Evolutionary conservation across 1,284 basidiomycete species (phyloP), one percentile per base, ranked within the genome.

Genomic region (Ustilago trichophora): DNA sequence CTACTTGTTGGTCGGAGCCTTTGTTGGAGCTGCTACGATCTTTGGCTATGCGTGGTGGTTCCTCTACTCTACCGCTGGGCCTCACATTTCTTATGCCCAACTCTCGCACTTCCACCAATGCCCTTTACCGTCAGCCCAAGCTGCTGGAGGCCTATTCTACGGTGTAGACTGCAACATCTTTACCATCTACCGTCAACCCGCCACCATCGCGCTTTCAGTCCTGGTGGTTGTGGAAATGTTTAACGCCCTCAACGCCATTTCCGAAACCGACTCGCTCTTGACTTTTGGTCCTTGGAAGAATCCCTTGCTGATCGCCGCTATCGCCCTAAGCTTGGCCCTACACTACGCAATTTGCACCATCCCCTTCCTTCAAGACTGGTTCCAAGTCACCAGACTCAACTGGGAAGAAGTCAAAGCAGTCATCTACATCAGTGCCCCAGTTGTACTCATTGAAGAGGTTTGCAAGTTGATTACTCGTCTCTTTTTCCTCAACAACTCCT

Each of bases 21-120:
- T 98, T 78, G 95, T 98, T 50, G 95, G 96, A 33, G 88, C 88
- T 44, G 94, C 93, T 1, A 98, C 96, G 9, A 94, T 98, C 35
- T 92, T 90, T 70, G 95, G 94, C 38, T 97, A 97, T 80, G 93
- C 92, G 0, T 98, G 95, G 95, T 98, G 95, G 95, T 98, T 98
- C 85, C 85, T 96, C 77, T 90, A 88, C 82, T 97, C 97, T 82
- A 78, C 86, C 21, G 89, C 86, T 41, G 95, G 95, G 0, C 95
- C 95, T 2, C 91, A 94, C 80, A 97, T 98, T 80, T 86, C 90
- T 13, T 97, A 92, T 85, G 85, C 92, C 78, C 92, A 98, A 83
- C 85, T 98, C 72, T 92, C 93, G 75, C 82, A 91, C 86, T 51
- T 45, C 53, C 59, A 72, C 51, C 63, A 69, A 83, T 98, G 95